Base-by-base conservation (phyloP, 768 basidiomycete species). In the Pleurotus citrinopileatus region DNA sequence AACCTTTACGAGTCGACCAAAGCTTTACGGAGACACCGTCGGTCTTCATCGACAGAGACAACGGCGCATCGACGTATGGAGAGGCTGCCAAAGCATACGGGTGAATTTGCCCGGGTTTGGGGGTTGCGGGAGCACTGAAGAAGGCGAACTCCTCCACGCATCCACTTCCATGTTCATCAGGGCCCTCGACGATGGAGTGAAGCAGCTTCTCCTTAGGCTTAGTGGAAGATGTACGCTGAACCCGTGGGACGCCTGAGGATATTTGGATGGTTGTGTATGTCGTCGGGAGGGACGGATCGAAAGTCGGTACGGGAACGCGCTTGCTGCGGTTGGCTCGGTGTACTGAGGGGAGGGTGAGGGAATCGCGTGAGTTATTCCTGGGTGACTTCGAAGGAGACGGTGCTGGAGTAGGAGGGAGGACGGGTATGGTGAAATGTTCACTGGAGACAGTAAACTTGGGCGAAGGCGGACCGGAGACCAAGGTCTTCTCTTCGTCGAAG, bases 181-280 rank as follows among this genome's bases (percentile, higher is more conserved):
- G 67, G 45, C 65, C 63, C 61, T 73, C 71, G 12, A 70, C 64
- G 52, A 73, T 71, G 28, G 68, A 60, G 23, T 62, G 63, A 3
- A 71, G 60, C 36, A n/a, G 44, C 37, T 48, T 59, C 38, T 62
- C 56, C 32, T 61, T 62, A 3, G 56, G 13, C 7, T 40, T 8
- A 40, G 47, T 36, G 29, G 59, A n/a, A 25, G n/a, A n/a, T n/a
- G n/a, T n/a, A n/a, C n/a, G n/a, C n/a, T n/a, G n/a, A n/a, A n/a
- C n/a, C n/a, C n/a, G n/a, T n/a, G n/a, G n/a, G n/a, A n/a, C n/a
- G n/a, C n/a, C n/a, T n/a, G n/a, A 19, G 20, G 19, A 26, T 5
- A 50, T 37, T 8, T 26, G 48, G 34, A 50, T 50, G 48, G 48
- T 34, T 9, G 48, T 50, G 34, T 34, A 50, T 15, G 48, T 50